These are phyloP conservation scores for Spinellus fusiger DNA, from an alignment of 192 early-diverging fungal genomes.

Conservation along the genomic window DNA sequence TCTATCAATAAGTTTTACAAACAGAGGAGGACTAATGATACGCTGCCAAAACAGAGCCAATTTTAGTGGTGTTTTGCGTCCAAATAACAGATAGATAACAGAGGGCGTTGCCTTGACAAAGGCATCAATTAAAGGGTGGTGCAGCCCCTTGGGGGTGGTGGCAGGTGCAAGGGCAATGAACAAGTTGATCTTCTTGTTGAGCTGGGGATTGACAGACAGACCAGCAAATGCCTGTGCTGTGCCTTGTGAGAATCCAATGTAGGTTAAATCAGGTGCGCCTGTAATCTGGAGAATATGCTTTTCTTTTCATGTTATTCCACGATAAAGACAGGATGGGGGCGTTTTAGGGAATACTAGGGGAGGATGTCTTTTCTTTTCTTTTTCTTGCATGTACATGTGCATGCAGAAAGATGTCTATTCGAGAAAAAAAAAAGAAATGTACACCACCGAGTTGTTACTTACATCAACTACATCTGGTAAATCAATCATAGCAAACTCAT, in stretches of 20 bases:
- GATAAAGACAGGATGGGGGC: no score
- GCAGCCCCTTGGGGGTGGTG: slow-evolving; percentile 76
- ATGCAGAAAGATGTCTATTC: background rate
- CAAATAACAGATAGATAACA: slow-evolving; percentile 84
- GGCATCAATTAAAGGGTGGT: slow-evolving; percentile 75
- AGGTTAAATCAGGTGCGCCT: slow-evolving; percentile 72
- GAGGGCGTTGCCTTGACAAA: slow-evolving; percentile 80
- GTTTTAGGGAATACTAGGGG: no score
- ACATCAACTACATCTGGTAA: slow-evolving; percentile 79
- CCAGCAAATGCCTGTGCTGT: slow-evolving; percentile 85
- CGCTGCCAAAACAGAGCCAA: slow-evolving; percentile 82
- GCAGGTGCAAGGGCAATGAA: slow-evolving; percentile 91
- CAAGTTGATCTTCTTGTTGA: slow-evolving; percentile 82
- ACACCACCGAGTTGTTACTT: slow-evolving; percentile 14
- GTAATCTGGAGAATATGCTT: slow-evolving; percentile 82
- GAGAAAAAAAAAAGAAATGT: background rate
- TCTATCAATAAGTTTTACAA: slow-evolving; percentile 65
- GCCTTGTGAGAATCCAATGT: slow-evolving; percentile 97
- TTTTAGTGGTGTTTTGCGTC: slow-evolving; percentile 74
- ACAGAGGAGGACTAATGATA: slow-evolving; percentile 67
- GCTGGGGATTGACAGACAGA: slow-evolving; percentile 65
- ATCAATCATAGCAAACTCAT: slow-evolving; percentile 84
- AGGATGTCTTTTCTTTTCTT: background rate
- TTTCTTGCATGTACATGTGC: background rate
- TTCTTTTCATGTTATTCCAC: no score